Conservation (phyloP, 164 flowering plant genomes). For the Nymphaea colorata region DNA sequence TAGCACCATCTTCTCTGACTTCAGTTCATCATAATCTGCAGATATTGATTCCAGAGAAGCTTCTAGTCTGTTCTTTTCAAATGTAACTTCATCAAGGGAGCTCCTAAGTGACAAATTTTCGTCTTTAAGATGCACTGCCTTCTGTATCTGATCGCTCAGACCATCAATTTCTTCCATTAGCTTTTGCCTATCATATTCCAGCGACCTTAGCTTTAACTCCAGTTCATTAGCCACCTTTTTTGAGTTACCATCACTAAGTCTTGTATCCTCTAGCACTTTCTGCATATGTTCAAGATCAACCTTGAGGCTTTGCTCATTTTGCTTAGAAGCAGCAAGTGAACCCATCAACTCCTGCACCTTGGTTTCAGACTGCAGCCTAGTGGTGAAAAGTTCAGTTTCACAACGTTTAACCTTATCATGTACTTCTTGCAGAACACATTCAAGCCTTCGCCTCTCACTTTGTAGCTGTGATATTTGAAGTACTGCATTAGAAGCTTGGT, state of each 20-base stretch:
- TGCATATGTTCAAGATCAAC: conserved; percentile 31
- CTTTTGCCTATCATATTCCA: conserved; percentile 47
- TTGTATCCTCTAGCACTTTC: conserved; percentile 33
- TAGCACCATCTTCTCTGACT: conserved; percentile 38
- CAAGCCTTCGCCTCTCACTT: conserved; percentile 38
- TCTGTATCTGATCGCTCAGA: conserved; percentile 48
- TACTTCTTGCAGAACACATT: conserved; percentile 32
- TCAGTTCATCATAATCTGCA: conserved; percentile 36
- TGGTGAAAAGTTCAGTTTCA: conserved; percentile 24
- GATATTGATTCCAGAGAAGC: conserved; percentile 25
- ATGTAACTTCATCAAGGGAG: conserved; percentile 25
- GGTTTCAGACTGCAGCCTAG: conserved; percentile 27
- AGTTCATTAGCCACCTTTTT: conserved; percentile 28
- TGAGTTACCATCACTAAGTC: conserved; percentile 36
- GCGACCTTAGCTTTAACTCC: conserved; percentile 48
- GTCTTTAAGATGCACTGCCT: conserved; percentile 24
- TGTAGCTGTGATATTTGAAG: conserved; percentile 36
- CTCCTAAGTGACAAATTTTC: conserved; percentile 35
- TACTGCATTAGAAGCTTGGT: conserved; percentile 32
- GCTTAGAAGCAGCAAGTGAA: conserved; percentile 32
- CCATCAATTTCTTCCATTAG: conserved; percentile 29
- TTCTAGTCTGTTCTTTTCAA: conserved; percentile 45
- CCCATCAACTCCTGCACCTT: conserved; percentile 29
- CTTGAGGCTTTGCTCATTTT: conserved; percentile 26
- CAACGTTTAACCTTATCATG: conserved; percentile 18